Evolutionary conservation across 1,284 basidiomycete species (phyloP).

Genomic region (Golubevia pallescens): DNA sequence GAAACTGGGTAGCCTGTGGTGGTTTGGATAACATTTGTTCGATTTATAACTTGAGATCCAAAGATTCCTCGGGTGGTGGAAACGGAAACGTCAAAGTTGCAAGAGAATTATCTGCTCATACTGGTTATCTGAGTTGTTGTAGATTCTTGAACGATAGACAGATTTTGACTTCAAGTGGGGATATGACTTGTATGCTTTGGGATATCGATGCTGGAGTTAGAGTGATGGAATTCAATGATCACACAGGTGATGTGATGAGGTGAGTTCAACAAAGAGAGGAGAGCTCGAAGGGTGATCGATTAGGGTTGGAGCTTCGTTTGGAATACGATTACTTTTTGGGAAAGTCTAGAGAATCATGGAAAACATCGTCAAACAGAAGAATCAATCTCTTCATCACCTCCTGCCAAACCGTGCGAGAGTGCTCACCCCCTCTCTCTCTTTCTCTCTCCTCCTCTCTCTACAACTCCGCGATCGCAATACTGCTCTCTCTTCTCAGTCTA

Average conservation of each 20-base stretch:
- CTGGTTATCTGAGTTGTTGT: conserved; percentile 96
- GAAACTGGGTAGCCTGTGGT: conserved; percentile 96
- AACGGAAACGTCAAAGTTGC: conserved; percentile 68
- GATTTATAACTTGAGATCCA: conserved; percentile 88
- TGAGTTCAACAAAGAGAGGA: too few relatives aligned
- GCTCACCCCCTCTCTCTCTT: too few relatives aligned
- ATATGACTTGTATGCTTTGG: conserved; percentile 99
- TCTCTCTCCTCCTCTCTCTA: too few relatives aligned
- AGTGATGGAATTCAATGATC: conserved; percentile 95
- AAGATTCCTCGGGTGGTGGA: conserved; percentile 66
- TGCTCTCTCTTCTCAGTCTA: too few relatives aligned
- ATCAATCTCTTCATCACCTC: too few relatives aligned
- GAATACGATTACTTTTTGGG: too few relatives aligned
- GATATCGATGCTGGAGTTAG: conserved; percentile 95
- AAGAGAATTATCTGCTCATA: conserved; percentile 92
- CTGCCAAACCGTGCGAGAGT: too few relatives aligned
- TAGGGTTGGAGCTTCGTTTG: too few relatives aligned
- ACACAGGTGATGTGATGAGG: conserved; percentile 99
- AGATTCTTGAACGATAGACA: conserved; percentile 97
- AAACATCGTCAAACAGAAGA: too few relatives aligned
- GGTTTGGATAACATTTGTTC: conserved; percentile 99
- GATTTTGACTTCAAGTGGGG: conserved; percentile 94
- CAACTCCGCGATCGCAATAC: too few relatives aligned
- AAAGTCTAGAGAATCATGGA: too few relatives aligned
- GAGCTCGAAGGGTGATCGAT: too few relatives aligned